phyloP scores from a whole-genome alignment of 768 basidiomycete species.

The Chiua virens region DNA sequence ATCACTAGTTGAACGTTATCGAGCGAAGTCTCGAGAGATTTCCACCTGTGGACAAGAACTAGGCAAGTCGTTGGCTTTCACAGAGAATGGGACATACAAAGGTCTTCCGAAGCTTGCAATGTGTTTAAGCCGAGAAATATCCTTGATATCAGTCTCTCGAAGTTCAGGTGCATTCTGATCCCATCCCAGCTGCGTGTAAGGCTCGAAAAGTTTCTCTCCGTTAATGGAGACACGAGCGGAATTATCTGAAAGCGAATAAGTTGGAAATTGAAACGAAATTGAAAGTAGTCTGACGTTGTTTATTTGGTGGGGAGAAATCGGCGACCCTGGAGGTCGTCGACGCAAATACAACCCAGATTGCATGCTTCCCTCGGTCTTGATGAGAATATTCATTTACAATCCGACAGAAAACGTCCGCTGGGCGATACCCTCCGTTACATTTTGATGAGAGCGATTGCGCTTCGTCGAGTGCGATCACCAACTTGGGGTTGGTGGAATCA shows the following conservation, averaged over 20 bases:
- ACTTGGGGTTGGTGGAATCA: too few species aligned
- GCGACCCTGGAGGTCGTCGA: neutral
- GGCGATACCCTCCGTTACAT: neutral
- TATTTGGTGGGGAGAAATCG: neutral
- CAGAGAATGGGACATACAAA: neutral
- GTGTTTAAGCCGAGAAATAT: neutral
- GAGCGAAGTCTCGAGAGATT: too few species aligned
- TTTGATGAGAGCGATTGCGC: too few species aligned
- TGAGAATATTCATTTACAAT: neutral
- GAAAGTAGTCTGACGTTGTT: neutral
- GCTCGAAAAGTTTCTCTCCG: neutral
- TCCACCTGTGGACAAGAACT: too few species aligned
- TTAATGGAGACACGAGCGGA: too few species aligned
- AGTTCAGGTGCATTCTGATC: neutral
- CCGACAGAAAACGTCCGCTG: neutral
- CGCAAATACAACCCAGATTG: neutral
- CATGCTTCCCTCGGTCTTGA: neutral
- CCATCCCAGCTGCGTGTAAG: slow-evolving; percentile 1
- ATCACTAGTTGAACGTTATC: neutral
- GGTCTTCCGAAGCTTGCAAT: slow-evolving; percentile 1
- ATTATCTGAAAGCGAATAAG: neutral
- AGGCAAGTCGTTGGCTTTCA: neutral
- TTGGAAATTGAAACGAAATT: neutral
- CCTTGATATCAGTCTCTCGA: neutral
- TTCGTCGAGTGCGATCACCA: too few species aligned